These are phyloP conservation scores for Ottelia alismoides DNA, from an alignment of 106 monocot genomes.

Conservation along the genomic window DNA sequence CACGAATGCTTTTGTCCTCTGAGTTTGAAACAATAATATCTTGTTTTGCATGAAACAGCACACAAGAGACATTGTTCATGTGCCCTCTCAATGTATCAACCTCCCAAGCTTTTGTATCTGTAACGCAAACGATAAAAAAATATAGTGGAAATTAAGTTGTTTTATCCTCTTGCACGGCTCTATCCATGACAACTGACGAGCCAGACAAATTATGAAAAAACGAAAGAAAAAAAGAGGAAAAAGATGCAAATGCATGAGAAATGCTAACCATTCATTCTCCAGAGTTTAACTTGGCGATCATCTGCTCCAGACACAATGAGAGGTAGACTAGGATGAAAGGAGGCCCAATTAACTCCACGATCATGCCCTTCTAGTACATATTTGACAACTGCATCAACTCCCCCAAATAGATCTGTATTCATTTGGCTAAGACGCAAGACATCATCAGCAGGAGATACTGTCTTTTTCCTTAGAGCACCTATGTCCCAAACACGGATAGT, in stretches of 20 bases:
- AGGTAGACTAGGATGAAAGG: slow-evolving; percentile 69
- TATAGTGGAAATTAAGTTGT: too few relatives aligned
- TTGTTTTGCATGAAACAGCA: slow-evolving; percentile 81
- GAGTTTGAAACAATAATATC: slow-evolving; percentile 89
- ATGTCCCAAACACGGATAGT: slow-evolving; percentile 86
- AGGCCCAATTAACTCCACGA: slow-evolving; percentile 80
- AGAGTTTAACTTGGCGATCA: slow-evolving; percentile 76
- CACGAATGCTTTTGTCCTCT: slow-evolving; percentile 78
- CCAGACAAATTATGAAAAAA: neutral
- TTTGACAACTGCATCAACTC: slow-evolving; percentile 83
- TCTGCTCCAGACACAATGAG: slow-evolving; percentile 84
- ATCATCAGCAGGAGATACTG: slow-evolving; percentile 75
- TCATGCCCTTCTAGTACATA: slow-evolving; percentile 88
- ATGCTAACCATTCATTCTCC: slow-evolving; percentile 84
- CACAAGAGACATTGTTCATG: slow-evolving; percentile 82
- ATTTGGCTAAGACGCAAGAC: slow-evolving; percentile 64
- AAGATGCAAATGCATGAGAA: neutral
- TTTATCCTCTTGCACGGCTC: too few relatives aligned
- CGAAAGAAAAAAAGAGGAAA: neutral
- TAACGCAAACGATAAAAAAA: neutral
- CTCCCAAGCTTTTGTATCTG: slow-evolving; percentile 92
- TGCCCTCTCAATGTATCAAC: slow-evolving; percentile 83
- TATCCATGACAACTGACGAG: too few relatives aligned
- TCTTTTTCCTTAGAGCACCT: slow-evolving; percentile 72
- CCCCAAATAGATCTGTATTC: slow-evolving; percentile 83